These are phyloP conservation scores for Colletotrichum euphorbiae DNA, from an alignment of 2,329 filamentous ascomycete species.

Conservation along the genomic window DNA sequence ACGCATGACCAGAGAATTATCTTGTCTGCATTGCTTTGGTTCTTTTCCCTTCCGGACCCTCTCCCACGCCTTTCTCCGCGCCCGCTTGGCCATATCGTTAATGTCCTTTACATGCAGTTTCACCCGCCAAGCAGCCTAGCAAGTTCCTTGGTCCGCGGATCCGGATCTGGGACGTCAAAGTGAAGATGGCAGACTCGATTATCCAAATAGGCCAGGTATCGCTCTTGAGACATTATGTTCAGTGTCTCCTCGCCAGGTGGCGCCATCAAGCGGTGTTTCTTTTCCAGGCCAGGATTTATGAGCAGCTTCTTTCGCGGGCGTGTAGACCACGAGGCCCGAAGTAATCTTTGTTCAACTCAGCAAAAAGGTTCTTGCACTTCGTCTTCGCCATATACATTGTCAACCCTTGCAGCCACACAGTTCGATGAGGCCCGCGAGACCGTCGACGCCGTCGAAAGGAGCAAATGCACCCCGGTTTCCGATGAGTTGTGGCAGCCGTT, in stretches of 20 bases:
- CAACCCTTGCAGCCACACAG: constrained; percentile 41
- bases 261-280: constrained; percentile 40
- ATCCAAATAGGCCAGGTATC: constrained; percentile 42
- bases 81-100: not conserved
- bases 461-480: not conserved
- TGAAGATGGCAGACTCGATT: constrained; percentile 35
- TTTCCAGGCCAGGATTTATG: constrained; percentile 42
- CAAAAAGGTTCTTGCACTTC: constrained; percentile 45
- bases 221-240: constrained; percentile 42
- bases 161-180: constrained; percentile 20
- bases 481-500: not conserved
- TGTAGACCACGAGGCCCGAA: constrained; percentile 49
- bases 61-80: not conserved
- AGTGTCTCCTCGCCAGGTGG: constrained; percentile 43
- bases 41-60: not conserved
- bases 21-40: not conserved
- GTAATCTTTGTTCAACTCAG: constrained; percentile 46
- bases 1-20: not conserved
- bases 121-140: constrained; percentile 27
- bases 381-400: constrained; percentile 43
- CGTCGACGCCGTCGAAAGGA: not conserved
- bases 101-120: not conserved
- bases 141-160: constrained; percentile 34
- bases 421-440: constrained; percentile 38
- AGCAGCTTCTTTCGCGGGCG: constrained; percentile 44